Evolutionary conservation across 2,329 filamentous ascomycete species (phyloP).

Genomic region (Pyrenophora seminiperda): DNA sequence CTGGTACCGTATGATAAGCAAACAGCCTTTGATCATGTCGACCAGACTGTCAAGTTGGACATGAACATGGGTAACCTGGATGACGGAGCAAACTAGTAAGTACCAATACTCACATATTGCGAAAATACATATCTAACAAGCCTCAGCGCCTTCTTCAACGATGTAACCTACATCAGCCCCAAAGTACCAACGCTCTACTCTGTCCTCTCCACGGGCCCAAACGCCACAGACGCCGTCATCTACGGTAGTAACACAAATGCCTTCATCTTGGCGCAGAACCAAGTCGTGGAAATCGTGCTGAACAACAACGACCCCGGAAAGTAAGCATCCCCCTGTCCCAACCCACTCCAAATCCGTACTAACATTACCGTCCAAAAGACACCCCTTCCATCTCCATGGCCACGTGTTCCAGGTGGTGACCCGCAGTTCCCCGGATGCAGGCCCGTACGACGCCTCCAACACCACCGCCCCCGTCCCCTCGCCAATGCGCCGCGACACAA

Average conservation of each 20-base stretch:
- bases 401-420: constrained; percentile 46
- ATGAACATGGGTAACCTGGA: constrained; percentile 68
- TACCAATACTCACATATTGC: neutral
- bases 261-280: constrained; percentile 68
- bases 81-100: constrained; percentile 69
- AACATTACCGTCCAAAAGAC: constrained; percentile 28
- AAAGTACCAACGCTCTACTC: constrained; percentile 84
- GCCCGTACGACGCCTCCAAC: constrained; percentile 55
- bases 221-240: constrained; percentile 50
- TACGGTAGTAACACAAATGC: constrained; percentile 61
- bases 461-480: constrained; percentile 31
- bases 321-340: constrained; percentile 33
- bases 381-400: constrained; percentile 74
- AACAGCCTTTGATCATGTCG: constrained; percentile 64
- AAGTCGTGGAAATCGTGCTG: constrained; percentile 75
- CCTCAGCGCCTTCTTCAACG: constrained; percentile 63
- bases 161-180: constrained; percentile 73
- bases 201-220: constrained; percentile 65
- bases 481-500: constrained; percentile 58
- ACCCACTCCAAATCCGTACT: constrained; percentile 61
- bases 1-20: constrained; percentile 72
- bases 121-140: neutral
- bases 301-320: constrained; percentile 74
- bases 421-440: constrained; percentile 42
- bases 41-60: constrained; percentile 65